These are phyloP conservation scores for Epichloe baconii DNA, from an alignment of 2,329 filamentous ascomycete species.

Conservation along the genomic window DNA sequence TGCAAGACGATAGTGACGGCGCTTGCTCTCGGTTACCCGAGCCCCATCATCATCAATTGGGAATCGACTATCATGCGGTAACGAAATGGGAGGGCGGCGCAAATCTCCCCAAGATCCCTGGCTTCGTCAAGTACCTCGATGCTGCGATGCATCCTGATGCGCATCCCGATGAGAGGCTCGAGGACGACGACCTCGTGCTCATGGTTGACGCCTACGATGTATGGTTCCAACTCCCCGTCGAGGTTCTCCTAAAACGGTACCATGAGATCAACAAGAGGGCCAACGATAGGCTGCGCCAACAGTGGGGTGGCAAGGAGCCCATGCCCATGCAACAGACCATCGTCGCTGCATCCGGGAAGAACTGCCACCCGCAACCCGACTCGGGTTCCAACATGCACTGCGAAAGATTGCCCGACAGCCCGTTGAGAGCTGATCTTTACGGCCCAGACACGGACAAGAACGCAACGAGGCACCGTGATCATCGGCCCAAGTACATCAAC, in stretches of 20 bases:
- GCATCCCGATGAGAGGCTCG: conserved; percentile 4
- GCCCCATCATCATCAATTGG: conserved; percentile 14
- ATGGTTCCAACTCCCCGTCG: conserved; percentile 17
- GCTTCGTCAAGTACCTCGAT: conserved; percentile 11
- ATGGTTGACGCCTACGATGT: conserved; percentile 16
- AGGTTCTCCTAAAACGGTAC: conserved; percentile 13
- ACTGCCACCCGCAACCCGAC: conserved; percentile 10
- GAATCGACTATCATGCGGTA: conserved; percentile 5
- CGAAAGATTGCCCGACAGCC: conserved; percentile 12
- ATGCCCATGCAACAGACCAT: conserved; percentile 14
- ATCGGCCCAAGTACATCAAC: conserved; percentile 12
- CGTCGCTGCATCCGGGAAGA: conserved; percentile 13
- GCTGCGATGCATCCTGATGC: conserved; percentile 4
- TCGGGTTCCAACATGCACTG: conserved; percentile 13
- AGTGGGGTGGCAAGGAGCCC: neutral
- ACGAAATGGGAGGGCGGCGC: conserved; percentile 7
- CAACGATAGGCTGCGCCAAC: conserved; percentile 8
- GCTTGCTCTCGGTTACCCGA: conserved; percentile 11
- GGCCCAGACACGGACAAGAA: conserved; percentile 11
- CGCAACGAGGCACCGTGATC: conserved; percentile 2
- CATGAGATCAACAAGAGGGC: conserved; percentile 2
- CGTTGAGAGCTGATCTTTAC: conserved; percentile 11
- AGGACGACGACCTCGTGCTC: conserved; percentile 13
- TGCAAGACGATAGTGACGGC: conserved; percentile 12
- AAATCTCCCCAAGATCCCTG: conserved; percentile 13